These are phyloP conservation scores for Geotrichum ghanense DNA, from an alignment of 805 yeast genomes.

Conservation along the genomic window DNA sequence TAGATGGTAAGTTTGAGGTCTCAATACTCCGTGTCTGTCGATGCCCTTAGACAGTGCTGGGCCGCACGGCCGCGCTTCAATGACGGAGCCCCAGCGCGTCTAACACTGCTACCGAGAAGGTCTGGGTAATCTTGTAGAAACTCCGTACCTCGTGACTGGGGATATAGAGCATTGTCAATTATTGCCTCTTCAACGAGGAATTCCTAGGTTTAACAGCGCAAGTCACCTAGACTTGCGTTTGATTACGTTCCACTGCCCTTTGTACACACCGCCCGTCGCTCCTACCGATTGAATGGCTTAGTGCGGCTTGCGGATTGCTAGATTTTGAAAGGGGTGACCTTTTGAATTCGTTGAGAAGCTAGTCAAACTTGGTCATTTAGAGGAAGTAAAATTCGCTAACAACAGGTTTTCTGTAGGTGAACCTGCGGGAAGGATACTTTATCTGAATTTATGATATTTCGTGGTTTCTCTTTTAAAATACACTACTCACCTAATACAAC, in stretches of 20 bases:
- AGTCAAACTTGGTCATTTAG: constrained; percentile 36
- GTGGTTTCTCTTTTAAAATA: no score
- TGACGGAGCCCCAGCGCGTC: constrained; percentile 35
- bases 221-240: constrained; percentile 36
- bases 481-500: no score
- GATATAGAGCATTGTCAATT: constrained; percentile 33
- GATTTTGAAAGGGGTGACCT: constrained; percentile 29
- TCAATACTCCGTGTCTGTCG: constrained; percentile 37
- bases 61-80: constrained; percentile 39
- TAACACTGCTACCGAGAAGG: constrained; percentile 32
- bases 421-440: constrained; percentile 33
- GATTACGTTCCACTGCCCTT: constrained; percentile 38
- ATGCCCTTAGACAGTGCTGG: constrained; percentile 38
- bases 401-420: constrained; percentile 35
- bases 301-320: constrained; percentile 32
- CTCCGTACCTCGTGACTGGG: constrained; percentile 30
- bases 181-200: constrained; percentile 37
- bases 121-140: constrained; percentile 33
- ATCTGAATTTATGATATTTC: no score
- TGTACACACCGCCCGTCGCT: constrained; percentile 35
- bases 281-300: constrained; percentile 37
- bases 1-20: constrained; percentile 36
- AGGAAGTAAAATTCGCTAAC: constrained; percentile 36
- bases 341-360: constrained; percentile 27
- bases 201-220: constrained; percentile 37